These are phyloP conservation scores for Sideroxylon spinosum DNA, from an alignment of 179 eudicot genomes.

Conservation along the genomic window DNA sequence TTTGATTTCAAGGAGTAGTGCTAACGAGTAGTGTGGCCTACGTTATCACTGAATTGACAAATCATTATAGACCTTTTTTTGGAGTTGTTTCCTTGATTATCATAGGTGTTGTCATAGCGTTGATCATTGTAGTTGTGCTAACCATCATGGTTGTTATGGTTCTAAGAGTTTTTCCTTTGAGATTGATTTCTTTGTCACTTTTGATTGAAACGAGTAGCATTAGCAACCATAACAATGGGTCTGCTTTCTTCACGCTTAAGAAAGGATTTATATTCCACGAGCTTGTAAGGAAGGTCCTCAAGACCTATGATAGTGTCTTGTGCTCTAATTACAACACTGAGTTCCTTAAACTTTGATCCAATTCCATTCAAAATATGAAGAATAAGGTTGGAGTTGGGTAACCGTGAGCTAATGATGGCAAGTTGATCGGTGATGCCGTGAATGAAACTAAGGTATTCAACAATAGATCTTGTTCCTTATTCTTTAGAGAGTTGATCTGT, in stretches of 20 bases:
- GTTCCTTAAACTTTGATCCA: not conserved
- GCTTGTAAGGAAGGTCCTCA: slow-evolving; percentile 12
- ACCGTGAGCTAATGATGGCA: not conserved
- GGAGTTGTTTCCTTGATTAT: not conserved
- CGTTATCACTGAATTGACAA: not conserved
- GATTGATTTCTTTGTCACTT: not conserved
- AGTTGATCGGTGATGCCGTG: not conserved
- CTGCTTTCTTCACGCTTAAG: not conserved
- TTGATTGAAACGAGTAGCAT: not conserved
- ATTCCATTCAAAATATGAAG: not conserved
- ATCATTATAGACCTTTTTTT: not conserved
- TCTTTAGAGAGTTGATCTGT: not conserved
- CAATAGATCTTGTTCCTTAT: not conserved
- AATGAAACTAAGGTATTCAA: not conserved
- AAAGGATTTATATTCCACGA: not conserved
- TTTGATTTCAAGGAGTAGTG: not conserved
- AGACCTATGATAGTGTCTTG: not conserved
- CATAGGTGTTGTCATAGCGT: not conserved
- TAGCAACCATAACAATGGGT: not conserved
- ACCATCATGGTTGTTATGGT: not conserved
- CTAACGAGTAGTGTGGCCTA: not conserved
- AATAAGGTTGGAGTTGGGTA: not conserved
- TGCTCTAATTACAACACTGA: not conserved
- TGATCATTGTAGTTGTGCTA: not conserved
- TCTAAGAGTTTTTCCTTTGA: not conserved